phyloP scores from a whole-genome alignment of 108 stramenopile species.

The Cyclostephanos tholiformis region DNA sequence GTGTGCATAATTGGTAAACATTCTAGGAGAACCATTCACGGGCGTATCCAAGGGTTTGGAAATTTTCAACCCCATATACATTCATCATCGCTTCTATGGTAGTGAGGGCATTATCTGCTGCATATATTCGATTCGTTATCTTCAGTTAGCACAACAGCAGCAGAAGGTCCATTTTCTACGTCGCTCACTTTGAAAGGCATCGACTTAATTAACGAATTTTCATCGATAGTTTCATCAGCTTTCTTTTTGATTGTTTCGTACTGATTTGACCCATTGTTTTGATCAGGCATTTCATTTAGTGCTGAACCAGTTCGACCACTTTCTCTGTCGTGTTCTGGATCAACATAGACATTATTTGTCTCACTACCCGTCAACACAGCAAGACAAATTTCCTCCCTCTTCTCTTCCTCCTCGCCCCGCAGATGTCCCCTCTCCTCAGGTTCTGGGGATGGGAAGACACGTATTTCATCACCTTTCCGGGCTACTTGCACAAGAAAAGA shows the following conservation, averaged over 20 bases:
- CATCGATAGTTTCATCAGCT: too few species aligned
- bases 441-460: background rate
- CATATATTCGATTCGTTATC: too few species aligned
- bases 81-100: too few species aligned
- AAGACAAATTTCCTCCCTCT: background rate
- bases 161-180: too few species aligned
- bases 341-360: background rate
- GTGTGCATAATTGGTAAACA: too few species aligned
- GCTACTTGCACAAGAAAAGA: conserved; percentile 50
- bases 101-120: too few species aligned
- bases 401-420: background rate
- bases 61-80: background rate
- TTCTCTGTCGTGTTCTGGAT: background rate
- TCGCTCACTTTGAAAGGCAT: too few species aligned
- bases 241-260: background rate
- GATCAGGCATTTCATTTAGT: background rate
- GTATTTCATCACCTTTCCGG: conserved; percentile 42
- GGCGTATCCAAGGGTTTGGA: background rate
- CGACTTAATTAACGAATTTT: too few species aligned
- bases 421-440: background rate
- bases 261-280: background rate
- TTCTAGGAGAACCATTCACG: too few species aligned
- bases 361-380: background rate
- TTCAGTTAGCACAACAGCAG: too few species aligned
- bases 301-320: background rate